These are phyloP conservation scores for Graphium sp. DNA, from an alignment of 2,329 filamentous ascomycete genomes.

Conservation along the genomic window DNA sequence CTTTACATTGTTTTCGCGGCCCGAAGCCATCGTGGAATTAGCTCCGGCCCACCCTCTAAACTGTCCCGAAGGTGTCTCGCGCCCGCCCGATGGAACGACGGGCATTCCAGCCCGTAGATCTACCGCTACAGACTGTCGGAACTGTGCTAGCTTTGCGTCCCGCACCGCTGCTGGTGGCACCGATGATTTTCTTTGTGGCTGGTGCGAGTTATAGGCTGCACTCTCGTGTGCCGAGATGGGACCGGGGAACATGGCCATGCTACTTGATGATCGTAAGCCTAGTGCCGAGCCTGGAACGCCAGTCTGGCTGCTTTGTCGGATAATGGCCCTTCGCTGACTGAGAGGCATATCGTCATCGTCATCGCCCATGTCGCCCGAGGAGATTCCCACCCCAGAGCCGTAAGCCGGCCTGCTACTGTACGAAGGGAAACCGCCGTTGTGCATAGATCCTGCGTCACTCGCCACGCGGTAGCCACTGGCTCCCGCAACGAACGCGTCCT, in stretches of 20 bases:
- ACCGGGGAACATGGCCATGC: slow-evolving; percentile 1
- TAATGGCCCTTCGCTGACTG: slow-evolving; percentile 45
- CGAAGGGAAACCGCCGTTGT: too few species aligned
- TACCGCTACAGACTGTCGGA: slow-evolving; percentile 47
- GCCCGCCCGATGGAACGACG: slow-evolving; percentile 13
- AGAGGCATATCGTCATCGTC: slow-evolving; percentile 56
- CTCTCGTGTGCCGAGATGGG: slow-evolving; percentile 12
- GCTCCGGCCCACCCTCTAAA: slow-evolving; percentile 7
- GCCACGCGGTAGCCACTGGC: slow-evolving; percentile 12
- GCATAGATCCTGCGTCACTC: slow-evolving; percentile 24
- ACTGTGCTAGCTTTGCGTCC: slow-evolving; percentile 45
- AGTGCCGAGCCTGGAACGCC: slow-evolving; percentile 7
- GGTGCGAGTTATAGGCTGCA: slow-evolving; percentile 33
- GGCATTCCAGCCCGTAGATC: slow-evolving; percentile 33
- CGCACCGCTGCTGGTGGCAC: slow-evolving; percentile 25
- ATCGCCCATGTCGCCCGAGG: slow-evolving; percentile 10
- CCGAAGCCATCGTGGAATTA: slow-evolving; percentile 13
- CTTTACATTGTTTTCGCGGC: slow-evolving; percentile 22
- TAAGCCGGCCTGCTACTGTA: too few species aligned
- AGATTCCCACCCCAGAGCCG: slow-evolving; percentile 5
- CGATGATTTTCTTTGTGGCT: slow-evolving; percentile 29
- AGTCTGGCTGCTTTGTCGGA: slow-evolving; percentile 32
- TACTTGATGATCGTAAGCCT: slow-evolving; percentile 3
- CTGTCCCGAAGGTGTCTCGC: slow-evolving; percentile 20
- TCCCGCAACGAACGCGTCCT: too few species aligned